These are phyloP conservation scores for Leccinum subtestaceum DNA, from an alignment of 768 basidiomycete species.

Conservation along the genomic window DNA sequence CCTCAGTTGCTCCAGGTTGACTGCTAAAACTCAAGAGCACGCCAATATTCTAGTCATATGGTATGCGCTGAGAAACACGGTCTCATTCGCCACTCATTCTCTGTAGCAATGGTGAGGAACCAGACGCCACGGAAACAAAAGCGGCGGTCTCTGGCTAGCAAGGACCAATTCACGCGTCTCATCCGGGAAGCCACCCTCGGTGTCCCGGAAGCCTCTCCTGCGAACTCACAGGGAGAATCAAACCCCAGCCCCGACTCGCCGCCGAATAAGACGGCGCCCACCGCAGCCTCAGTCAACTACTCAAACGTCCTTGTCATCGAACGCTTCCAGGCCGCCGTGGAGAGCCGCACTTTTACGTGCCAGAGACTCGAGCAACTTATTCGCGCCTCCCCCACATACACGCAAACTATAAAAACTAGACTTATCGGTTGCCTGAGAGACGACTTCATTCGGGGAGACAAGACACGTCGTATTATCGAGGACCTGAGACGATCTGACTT, in stretches of 20 bases:
- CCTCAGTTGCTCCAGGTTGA: neutral
- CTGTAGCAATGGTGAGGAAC: constrained; percentile 13
- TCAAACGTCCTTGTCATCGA: constrained; percentile 27
- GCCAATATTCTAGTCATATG: neutral
- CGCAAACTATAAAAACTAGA: constrained; percentile 17
- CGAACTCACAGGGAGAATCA: constrained; percentile 3
- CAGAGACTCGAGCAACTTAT: constrained; percentile 30
- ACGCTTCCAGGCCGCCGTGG: constrained; percentile 28
- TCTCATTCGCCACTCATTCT: neutral
- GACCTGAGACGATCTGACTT: constrained; percentile 27
- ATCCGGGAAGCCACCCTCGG: constrained; percentile 18
- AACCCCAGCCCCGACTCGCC: constrained; percentile 4
- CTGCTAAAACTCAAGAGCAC: neutral
- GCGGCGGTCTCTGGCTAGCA: constrained; percentile 23
- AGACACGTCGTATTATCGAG: constrained; percentile 25
- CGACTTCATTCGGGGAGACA: constrained; percentile 28
- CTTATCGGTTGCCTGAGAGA: constrained; percentile 23
- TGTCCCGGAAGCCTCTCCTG: constrained; percentile 1
- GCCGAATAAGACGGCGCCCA: neutral
- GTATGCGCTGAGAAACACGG: constrained; percentile 2
- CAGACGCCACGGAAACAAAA: constrained; percentile 24
- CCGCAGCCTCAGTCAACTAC: constrained; percentile 18
- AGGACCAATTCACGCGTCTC: constrained; percentile 23
- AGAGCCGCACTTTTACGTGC: constrained; percentile 25
- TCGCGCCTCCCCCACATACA: constrained; percentile 19